Evolutionary conservation across 2,329 filamentous ascomycete genomes (phyloP).

Genomic region (Fusarium succisae): DNA sequence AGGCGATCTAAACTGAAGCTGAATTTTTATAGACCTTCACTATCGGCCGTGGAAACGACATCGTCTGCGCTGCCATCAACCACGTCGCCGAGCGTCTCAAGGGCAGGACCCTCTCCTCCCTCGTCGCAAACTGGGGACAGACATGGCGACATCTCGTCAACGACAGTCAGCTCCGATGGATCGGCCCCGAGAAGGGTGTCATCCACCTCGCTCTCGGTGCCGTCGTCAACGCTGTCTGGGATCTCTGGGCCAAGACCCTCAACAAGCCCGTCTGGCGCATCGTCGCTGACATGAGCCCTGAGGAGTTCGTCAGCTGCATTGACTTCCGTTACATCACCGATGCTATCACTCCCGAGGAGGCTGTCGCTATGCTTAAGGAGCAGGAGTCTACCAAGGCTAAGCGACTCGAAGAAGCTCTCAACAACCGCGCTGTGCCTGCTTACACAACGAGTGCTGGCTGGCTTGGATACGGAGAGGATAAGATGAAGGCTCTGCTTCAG

Average conservation of each 20-base stretch:
- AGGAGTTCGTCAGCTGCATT: slow-evolving; percentile 87
- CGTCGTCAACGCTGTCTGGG: slow-evolving; percentile 92
- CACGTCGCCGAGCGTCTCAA: slow-evolving; percentile 80
- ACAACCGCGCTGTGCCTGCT: slow-evolving; percentile 80
- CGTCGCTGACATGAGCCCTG: slow-evolving; percentile 87
- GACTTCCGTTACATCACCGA: slow-evolving; percentile 96
- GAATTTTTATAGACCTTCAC: slow-evolving; percentile 70
- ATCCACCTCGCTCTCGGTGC: slow-evolving; percentile 91
- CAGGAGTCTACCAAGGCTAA: slow-evolving; percentile 73
- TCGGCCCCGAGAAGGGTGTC: slow-evolving; percentile 92
- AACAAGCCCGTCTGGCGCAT: slow-evolving; percentile 91
- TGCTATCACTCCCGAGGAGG: slow-evolving; percentile 88
- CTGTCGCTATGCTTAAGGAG: slow-evolving; percentile 74
- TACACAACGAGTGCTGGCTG: slow-evolving; percentile 93
- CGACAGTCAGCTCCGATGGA: slow-evolving; percentile 91
- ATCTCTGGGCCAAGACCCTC: slow-evolving; percentile 90
- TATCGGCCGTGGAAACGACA: slow-evolving; percentile 89
- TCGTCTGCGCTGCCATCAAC: slow-evolving; percentile 86
- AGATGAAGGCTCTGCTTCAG: slow-evolving; percentile 78
- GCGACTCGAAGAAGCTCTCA: slow-evolving; percentile 77
- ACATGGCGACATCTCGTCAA: slow-evolving; percentile 94
- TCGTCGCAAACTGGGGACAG: slow-evolving; percentile 83
- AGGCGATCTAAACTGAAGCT: not conserved
- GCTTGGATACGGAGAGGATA: slow-evolving; percentile 90
- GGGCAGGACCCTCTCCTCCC: slow-evolving; percentile 77